A percentile compares a stretch with the other conserved stretches of the same genome.
Conservation (phyloP, 2,329 filamentous ascomycete species). For the Thielaviopsis ethacetica region DNA sequence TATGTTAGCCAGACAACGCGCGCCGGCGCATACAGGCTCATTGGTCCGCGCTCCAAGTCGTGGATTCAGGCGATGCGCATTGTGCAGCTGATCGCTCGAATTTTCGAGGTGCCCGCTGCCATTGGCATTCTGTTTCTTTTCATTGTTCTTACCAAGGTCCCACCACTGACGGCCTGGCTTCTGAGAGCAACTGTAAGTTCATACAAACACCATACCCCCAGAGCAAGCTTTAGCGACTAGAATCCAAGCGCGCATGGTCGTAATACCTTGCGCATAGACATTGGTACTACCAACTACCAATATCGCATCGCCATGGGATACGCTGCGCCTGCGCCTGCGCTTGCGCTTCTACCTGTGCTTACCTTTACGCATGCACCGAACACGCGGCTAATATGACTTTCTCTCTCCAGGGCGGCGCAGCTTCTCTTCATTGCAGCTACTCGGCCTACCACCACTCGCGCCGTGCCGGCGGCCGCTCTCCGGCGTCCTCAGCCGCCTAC, state of each 20-base stretch:
- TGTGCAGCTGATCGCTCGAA: slow-evolving; percentile 51
- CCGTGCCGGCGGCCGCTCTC: slow-evolving; percentile 52
- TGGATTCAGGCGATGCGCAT: slow-evolving; percentile 54
- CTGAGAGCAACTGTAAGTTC: slow-evolving; percentile 55
- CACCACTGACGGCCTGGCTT: slow-evolving; percentile 53
- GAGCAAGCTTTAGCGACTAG: not conserved
- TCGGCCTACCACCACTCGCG: slow-evolving; percentile 65
- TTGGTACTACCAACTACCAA: not conserved
- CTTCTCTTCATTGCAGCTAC: slow-evolving; percentile 56
- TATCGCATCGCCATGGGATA: not conserved
- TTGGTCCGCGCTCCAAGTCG: slow-evolving; percentile 54
- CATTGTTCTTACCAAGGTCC: slow-evolving; percentile 56
- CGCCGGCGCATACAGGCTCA: slow-evolving; percentile 40
- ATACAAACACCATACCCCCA: not conserved
- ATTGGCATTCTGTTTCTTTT: slow-evolving; percentile 57
- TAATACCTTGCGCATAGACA: not conserved
- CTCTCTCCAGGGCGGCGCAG: slow-evolving; percentile 50
- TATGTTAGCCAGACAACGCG: slow-evolving; percentile 45
- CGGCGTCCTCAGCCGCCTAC: slow-evolving; percentile 73
- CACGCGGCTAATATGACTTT: not conserved
- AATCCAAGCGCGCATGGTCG: not conserved
- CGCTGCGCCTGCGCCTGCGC: not conserved
- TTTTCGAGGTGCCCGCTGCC: slow-evolving; percentile 51
- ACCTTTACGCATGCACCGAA: not conserved
- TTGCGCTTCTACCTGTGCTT: not conserved